These are phyloP conservation scores for Avena sativa DNA, from an alignment of 176 grass and related monocot genomes.

Conservation along the genomic window DNA sequence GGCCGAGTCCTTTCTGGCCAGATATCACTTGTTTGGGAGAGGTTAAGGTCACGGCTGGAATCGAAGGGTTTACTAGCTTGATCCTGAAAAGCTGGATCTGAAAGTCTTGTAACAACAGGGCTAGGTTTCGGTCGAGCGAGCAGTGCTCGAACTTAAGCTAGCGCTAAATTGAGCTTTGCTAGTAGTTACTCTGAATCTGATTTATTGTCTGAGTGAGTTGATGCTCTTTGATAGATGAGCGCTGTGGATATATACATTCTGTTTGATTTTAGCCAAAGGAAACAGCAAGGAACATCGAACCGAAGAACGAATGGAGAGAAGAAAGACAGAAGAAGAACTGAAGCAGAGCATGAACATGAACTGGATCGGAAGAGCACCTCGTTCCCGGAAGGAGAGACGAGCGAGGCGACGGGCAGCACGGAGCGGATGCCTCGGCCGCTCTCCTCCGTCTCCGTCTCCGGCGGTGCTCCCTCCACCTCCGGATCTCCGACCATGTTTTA, in stretches of 20 bases:
- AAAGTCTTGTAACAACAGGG: neutral
- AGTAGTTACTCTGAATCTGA: neutral
- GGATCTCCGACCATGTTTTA: conserved; percentile 16
- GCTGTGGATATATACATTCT: neutral
- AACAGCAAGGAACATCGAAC: neutral
- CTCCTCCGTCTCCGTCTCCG: neutral
- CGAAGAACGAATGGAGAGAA: neutral
- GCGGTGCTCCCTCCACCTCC: conserved; percentile 32
- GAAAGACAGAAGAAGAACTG: neutral
- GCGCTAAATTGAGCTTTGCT: neutral
- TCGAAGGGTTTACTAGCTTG: neutral
- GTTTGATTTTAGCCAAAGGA: neutral
- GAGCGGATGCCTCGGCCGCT: conserved; percentile 9
- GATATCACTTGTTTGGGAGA: neutral
- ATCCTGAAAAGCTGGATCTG: neutral
- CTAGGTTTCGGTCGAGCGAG: neutral
- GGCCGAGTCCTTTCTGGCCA: neutral
- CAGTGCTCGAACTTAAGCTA: neutral
- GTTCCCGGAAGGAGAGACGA: conserved; percentile 49
- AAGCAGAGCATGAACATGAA: neutral
- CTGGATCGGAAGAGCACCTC: conserved; percentile 40
- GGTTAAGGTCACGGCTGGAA: neutral
- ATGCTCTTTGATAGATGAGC: neutral
- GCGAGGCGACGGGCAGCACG: conserved; percentile 36
- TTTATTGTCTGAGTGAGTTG: neutral